Evolutionary conservation across 176 grass and related monocot genomes (phyloP), one percentile per base, ranked within the genome.

Genomic region (Echinochloa phyllopogon): DNA sequence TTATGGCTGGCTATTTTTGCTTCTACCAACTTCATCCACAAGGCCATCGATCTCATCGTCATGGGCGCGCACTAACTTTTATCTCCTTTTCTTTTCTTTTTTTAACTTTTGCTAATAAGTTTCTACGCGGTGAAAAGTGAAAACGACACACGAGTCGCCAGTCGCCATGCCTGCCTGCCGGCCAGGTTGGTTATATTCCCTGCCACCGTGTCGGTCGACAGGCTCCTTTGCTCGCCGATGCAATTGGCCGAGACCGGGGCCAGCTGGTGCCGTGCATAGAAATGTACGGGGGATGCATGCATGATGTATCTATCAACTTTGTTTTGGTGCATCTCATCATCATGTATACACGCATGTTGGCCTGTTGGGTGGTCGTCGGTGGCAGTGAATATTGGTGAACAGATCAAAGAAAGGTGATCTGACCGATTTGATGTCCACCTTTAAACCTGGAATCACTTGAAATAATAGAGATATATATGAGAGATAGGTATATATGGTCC

Each of bases 61-160:
- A 71, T 48, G 69, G 68, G 68, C n/a, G 68, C 68, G 41, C 69
- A 48, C 69, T 27, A 72, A 8, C 42, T 48, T 24, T 62, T 27
- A 25, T 62, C 27, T 61, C 3, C 25, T 59, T n/a, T 69, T 23
- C 2, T 42, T 43, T n/a, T 21, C 11, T 67, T 9, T 20, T 2
- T 14, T 11, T 21, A 11, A 47, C 69, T 16, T 47, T 25, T 71
- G 42, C 6, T 3, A 24, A 70, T 3, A 24, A 70, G 2, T 71
- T 71, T 16, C 42, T 27, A 27, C 12, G 11, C 69, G 69, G 69
- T 72, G 69, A 72, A 27, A 48, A 72, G 42, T 48, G 69, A 72
- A 16, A 16, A 72, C 14, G 67, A 70, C 41, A 41, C 67, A 70
- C 21, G 20, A 45, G 21, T 44, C 10, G 21, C 56, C 56, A 58